Evolutionary conservation across 2,329 filamentous ascomycete genomes (phyloP).

Genomic region (Ascochyta fabae): DNA sequence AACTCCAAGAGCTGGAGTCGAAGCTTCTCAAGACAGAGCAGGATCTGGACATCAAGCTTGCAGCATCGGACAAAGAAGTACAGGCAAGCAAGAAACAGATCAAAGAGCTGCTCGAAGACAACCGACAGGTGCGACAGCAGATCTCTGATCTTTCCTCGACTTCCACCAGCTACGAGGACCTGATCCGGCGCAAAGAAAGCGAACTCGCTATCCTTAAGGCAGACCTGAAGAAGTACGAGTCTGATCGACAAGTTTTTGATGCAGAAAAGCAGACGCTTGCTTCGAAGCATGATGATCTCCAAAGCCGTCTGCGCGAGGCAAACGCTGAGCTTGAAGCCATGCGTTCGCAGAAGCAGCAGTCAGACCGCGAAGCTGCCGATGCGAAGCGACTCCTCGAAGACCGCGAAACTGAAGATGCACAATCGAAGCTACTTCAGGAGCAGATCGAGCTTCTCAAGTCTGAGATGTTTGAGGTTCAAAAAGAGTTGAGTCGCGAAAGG

Average conservation of each 20-base stretch:
- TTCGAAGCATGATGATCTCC: conserved; percentile 79
- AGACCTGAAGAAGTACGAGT: conserved; percentile 83
- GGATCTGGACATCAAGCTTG: conserved; percentile 85
- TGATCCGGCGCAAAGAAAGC: conserved; percentile 92
- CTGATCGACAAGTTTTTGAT: conserved; percentile 79
- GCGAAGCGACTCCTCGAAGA: conserved; percentile 85
- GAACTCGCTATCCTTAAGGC: conserved; percentile 84
- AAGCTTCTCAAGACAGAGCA: conserved; percentile 86
- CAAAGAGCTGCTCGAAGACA: conserved; percentile 78
- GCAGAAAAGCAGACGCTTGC: conserved; percentile 75
- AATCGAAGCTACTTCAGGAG: conserved; percentile 84
- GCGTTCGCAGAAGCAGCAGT: conserved; percentile 80
- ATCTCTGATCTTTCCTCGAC: conserved; percentile 87
- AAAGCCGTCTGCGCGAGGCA: conserved; percentile 77
- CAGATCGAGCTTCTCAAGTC: conserved; percentile 88
- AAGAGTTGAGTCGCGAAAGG: conserved; percentile 86
- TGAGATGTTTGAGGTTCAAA: conserved; percentile 82
- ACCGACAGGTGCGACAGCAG: conserved; percentile 81
- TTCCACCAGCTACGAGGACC: conserved; percentile 92
- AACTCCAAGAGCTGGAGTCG: conserved; percentile 83
- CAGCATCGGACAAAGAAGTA: conserved; percentile 78
- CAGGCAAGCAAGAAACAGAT: conserved; percentile 75
- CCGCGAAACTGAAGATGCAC: conserved; percentile 86
- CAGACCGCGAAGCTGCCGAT: conserved; percentile 88
- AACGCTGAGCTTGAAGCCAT: conserved; percentile 89